Base-by-base conservation (phyloP, 2,329 filamentous ascomycete species). In the Alternaria conjuncta region DNA sequence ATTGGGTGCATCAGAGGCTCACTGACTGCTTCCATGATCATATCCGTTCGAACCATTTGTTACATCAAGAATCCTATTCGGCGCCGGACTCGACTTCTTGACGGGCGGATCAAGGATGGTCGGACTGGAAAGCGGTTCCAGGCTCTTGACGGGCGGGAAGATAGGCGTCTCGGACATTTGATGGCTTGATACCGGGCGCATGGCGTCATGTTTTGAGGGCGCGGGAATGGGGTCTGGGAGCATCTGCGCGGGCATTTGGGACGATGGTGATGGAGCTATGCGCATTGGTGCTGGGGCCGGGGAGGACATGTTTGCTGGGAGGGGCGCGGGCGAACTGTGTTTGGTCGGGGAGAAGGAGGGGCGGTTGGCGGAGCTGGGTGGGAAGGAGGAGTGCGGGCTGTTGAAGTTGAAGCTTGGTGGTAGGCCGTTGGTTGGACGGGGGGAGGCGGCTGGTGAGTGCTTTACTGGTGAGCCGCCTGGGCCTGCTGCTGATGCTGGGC, bases 91-190 rank as follows among this genome's bases (percentile, higher is more conserved):
- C 18, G 54, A 55, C 63, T 83, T 81, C 80, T 91, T 89, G 68
- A 87, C 82, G 2, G 88, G 89, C 23, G 89, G 88, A 15, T 86
- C 88, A 55, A 89, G 75, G 61, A 88, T 88, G 67, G 86, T 85
- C 60, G 85, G 82, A 13, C 83, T 84, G 3, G 86, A 84, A 45
- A 85, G 87, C 0, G 89, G 89, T 10, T 87, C 86, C 51, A 91
- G 75, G 2, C 86, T 82, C 44, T 87, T 84, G 3, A 85, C 77
- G 0, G 88, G 88, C 6, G 88, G 89, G 3, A 90, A 79, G 23
- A 89, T 83, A 0, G 85, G 81, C 10, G 72, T 77, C 55, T 79
- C 75, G 4, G 71, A 71, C 50, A 78, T 67, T 20, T 71, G 72
- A n/a, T 79, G 77, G 41, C 74, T 78, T 4, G 74, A 75, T 6